phyloP scores from a whole-genome alignment of 73 alveolate species.

The Blepharisma stoltei region DNA sequence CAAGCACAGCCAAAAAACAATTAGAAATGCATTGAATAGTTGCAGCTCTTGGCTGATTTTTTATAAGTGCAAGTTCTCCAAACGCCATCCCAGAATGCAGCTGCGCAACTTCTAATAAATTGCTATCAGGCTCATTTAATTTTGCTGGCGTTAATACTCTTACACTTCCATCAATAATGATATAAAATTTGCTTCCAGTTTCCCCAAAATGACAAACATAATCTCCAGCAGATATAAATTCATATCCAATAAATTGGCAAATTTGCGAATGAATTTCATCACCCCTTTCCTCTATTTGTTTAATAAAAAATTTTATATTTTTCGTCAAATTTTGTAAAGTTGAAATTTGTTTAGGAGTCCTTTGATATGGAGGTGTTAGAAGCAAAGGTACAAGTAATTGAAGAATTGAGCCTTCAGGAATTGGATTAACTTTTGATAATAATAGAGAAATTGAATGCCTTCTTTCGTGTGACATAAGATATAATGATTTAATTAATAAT shows the following conservation, averaged over 20 bases:
- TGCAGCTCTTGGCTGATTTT: constrained; percentile 52
- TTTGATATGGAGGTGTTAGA: not conserved
- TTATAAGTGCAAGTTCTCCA: constrained; percentile 57
- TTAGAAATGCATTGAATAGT: constrained; percentile 15
- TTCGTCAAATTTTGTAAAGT: constrained; percentile 15
- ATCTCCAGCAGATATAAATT: constrained; percentile 11
- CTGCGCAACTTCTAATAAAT: too few species aligned
- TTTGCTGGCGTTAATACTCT: too few species aligned
- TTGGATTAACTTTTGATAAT: too few species aligned
- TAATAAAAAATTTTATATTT: constrained; percentile 6
- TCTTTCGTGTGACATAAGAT: too few species aligned
- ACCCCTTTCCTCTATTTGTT: not conserved
- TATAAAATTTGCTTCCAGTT: too few species aligned
- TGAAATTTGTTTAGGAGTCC: not conserved
- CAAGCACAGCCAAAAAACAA: not conserved
- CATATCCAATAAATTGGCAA: constrained; percentile 1
- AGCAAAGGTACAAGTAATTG: too few species aligned
- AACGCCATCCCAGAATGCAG: not conserved
- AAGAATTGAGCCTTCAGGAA: too few species aligned
- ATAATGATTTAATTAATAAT: too few species aligned
- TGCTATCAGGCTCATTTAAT: too few species aligned
- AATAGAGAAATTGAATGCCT: too few species aligned
- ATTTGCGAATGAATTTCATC: not conserved
- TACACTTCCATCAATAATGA: too few species aligned
- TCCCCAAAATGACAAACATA: too few species aligned